These are phyloP conservation scores for Apiotrichum siamense DNA, from an alignment of 1,284 basidiomycete genomes.

Conservation along the genomic window DNA sequence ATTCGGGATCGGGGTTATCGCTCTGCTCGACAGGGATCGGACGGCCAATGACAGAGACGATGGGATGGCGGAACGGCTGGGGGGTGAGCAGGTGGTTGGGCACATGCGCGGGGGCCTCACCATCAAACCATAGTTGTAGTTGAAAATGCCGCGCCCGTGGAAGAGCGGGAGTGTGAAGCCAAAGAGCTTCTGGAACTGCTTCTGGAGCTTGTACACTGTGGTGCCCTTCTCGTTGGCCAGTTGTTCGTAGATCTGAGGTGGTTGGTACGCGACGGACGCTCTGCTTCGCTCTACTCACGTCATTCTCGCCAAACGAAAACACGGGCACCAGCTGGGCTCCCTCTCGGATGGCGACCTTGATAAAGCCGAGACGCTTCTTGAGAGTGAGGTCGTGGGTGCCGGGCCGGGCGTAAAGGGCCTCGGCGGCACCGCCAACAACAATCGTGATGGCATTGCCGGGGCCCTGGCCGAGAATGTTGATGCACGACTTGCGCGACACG, in stretches of 20 bases:
- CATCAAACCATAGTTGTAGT: slow-evolving; percentile 59
- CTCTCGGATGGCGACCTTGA: slow-evolving; percentile 91
- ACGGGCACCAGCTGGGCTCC: slow-evolving; percentile 92
- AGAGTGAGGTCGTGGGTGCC: slow-evolving; percentile 87
- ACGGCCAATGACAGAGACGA: slow-evolving; percentile 67
- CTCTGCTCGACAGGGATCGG: slow-evolving; percentile 51
- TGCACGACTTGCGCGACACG: slow-evolving; percentile 83
- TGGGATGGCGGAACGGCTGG: slow-evolving; percentile 82
- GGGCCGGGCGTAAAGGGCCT: slow-evolving; percentile 85
- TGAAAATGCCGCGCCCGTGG: slow-evolving; percentile 65
- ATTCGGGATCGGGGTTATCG: slow-evolving; percentile 59
- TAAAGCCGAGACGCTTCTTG: slow-evolving; percentile 78
- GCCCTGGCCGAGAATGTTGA: slow-evolving; percentile 73
- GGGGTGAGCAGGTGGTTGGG: too few species aligned
- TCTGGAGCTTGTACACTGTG: slow-evolving; percentile 76
- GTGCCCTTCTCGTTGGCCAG: slow-evolving; percentile 88
- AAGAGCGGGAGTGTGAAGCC: slow-evolving; percentile 96
- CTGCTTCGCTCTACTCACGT: slow-evolving; percentile 57
- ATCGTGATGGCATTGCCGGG: slow-evolving; percentile 74
- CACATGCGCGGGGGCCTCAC: too few species aligned
- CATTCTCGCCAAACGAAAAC: slow-evolving; percentile 97
- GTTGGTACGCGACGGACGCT: too few species aligned
- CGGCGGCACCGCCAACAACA: slow-evolving; percentile 93
- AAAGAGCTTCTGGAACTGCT: slow-evolving; percentile 81
- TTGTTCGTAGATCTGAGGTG: slow-evolving; percentile 78